Evolutionary conservation across 208 protist species (phyloP).

Genomic region (Porcisia deanei): DNA sequence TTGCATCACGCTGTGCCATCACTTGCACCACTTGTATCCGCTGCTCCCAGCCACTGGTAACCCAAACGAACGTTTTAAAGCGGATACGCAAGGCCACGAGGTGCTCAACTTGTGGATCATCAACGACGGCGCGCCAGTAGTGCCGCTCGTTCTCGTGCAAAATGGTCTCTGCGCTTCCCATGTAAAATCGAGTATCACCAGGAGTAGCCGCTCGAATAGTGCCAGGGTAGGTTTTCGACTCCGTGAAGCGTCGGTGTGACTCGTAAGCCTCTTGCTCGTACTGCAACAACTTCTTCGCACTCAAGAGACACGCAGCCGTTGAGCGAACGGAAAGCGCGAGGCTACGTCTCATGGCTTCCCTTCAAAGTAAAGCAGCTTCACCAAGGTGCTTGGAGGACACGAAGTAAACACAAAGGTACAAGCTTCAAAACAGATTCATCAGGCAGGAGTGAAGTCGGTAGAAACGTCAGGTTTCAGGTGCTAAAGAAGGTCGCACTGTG

Average conservation of each 20-base stretch:
- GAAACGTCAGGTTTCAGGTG: neutral
- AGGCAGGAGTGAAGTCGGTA: neutral
- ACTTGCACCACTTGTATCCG: slow-evolving; percentile 79
- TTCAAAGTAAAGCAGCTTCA: neutral
- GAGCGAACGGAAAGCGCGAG: slow-evolving; percentile 4
- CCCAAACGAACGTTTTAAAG: slow-evolving; percentile 83
- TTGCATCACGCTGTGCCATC: slow-evolving; percentile 65
- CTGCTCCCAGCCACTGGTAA: slow-evolving; percentile 81
- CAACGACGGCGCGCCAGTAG: slow-evolving; percentile 85
- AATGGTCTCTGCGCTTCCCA: slow-evolving; percentile 72
- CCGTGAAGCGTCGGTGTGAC: slow-evolving; percentile 47
- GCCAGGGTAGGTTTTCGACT: slow-evolving; percentile 77
- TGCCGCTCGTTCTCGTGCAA: slow-evolving; percentile 79
- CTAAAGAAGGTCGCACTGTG: neutral
- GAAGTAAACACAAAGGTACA: neutral
- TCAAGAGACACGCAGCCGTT: slow-evolving; percentile 26
- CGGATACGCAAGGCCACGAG: slow-evolving; percentile 73
- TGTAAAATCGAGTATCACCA: slow-evolving; percentile 87
- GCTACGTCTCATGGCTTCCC: slow-evolving; percentile 15
- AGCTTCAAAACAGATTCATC: neutral
- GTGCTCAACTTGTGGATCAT: slow-evolving; percentile 80
- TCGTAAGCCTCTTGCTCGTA: slow-evolving; percentile 90
- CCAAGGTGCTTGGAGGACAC: neutral
- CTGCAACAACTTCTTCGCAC: slow-evolving; percentile 35
- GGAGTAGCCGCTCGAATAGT: slow-evolving; percentile 77